Evolutionary conservation across 306 rosid genomes (phyloP).

Genomic region (Pyrus communis): DNA sequence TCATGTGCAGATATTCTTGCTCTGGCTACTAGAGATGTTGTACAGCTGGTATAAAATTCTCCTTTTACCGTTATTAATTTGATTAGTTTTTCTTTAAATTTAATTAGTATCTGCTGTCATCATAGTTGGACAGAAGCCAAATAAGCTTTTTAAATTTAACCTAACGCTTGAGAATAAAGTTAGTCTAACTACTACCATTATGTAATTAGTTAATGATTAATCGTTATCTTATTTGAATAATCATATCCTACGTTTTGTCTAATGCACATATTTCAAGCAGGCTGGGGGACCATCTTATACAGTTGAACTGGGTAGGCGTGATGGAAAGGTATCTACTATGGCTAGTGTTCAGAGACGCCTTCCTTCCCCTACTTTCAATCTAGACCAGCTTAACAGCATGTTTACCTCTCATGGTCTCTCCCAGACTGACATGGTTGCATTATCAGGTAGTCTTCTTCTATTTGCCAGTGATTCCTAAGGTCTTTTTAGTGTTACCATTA

Average conservation of each 20-base stretch:
- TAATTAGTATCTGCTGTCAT: background rate
- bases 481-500: background rate
- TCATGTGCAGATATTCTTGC: constrained; percentile 42
- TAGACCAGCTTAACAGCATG: constrained; percentile 24
- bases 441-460: constrained; percentile 26
- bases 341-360: constrained; percentile 30
- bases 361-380: constrained; percentile 23
- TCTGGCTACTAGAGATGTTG: constrained; percentile 36
- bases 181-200: background rate
- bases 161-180: background rate
- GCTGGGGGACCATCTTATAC: constrained; percentile 29
- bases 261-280: constrained; percentile 2
- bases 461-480: background rate
- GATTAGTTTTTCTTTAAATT: background rate
- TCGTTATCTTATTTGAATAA: background rate
- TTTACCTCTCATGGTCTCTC: constrained; percentile 19
- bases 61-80: background rate
- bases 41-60: constrained; percentile 15
- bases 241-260: background rate
- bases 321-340: constrained; percentile 21
- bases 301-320: constrained; percentile 36
- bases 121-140: background rate
- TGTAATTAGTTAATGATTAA: background rate
- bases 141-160: background rate
- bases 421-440: constrained; percentile 36